Base-by-base conservation (phyloP, 2,329 filamentous ascomycete genomes). In the Alternaria sp. region DNA sequence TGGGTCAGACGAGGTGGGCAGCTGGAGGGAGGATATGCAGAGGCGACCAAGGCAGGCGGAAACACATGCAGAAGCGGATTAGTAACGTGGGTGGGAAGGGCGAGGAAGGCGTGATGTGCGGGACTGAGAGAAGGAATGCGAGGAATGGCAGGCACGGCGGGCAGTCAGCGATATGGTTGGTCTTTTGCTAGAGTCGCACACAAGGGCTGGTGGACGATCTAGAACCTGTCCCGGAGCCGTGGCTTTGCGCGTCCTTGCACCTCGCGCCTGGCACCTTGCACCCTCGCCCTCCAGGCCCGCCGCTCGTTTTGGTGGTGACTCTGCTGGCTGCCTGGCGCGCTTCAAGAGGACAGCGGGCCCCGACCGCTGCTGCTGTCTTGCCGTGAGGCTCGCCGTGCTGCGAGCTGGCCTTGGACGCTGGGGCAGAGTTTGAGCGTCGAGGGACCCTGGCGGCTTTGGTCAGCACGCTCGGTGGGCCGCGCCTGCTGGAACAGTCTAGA, bases 181-280 rank as follows among this genome's bases (percentile, higher is more conserved):
- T 68, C 62, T 69, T 65, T 58, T 67, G 71, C 65, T 54, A 67
- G 55, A 68, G 70, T 70, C 64, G 71, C 61, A 71, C 69, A 71
- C 67, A 70, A 72, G 69, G 65, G 67, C 67, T 69, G 67, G 69
- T 62, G 59, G 69, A 57, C 66, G 68, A 76, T 77, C 75, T 77
- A 77, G 74, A 77, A 77, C 75, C 63, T 64, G 66, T 64, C 57
- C 68, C 71, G 69, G 67, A 65, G 67, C 61, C 59, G 69, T 69
- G 70, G 65, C 70, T 69, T 62, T 70, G 72, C 72, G 68, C 63
- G 65, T 63, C 64, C 65, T 66, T 57, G 59, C 51, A 54, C 54
- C 36, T 40, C 36, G 36, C 36, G 36, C 36, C 36, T 40, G 36
- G 36, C 36, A 40, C 36, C 32, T 36, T 36, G 32, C 32, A 36